Evolutionary conservation across 805 yeast species (phyloP), one percentile per base, ranked within the genome.

Genomic region (Wickerhamiella bombiphila): DNA sequence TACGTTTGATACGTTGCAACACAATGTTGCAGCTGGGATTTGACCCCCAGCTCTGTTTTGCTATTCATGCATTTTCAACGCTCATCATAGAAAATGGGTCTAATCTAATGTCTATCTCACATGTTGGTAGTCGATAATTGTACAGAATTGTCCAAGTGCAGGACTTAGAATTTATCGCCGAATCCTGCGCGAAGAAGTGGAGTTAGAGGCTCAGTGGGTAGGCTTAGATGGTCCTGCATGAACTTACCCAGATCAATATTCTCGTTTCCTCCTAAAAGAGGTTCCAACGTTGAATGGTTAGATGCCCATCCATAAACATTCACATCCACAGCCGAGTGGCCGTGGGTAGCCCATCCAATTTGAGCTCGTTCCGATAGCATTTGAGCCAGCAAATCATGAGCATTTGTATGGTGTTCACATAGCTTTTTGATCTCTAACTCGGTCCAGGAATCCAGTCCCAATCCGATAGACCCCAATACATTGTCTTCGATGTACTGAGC

Each of bases 261-360:
- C 60, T 86, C 96, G 52, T 72, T 81, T 57, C 77, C 80, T 5
- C 96, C 96, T 16, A 39, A 36, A 14, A 47, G 21, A 14, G 41
- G 35, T 14, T 38, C 39, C 8, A 45, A 32, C 11, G 36, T 22
- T 22, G 74, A 64, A 5, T 58, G 49, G 35, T 64, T 77, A 8
- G 39, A 26, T 22, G 85, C 69, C 54, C 76, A 69, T 0, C 79
- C 94, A 55, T 86, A 86, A 35, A 88, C 80, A 52, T 88, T 86
- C 26, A 86, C 94, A 58, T 86, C 97, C 13, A 86, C 95, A 0
- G 94, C 95, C 16, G 93, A 76, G 57, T 86, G 97, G 22, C 96
- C 97, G 52, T 83, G 93, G 0, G 96, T 86, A 7, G 93, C 68
- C 94, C 95, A 86, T n/a, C 95, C 96, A 14, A 83, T 72, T 57